Evolutionary conservation across 768 basidiomycete genomes (phyloP).

Genomic region (Tephrocybe sp.): DNA sequence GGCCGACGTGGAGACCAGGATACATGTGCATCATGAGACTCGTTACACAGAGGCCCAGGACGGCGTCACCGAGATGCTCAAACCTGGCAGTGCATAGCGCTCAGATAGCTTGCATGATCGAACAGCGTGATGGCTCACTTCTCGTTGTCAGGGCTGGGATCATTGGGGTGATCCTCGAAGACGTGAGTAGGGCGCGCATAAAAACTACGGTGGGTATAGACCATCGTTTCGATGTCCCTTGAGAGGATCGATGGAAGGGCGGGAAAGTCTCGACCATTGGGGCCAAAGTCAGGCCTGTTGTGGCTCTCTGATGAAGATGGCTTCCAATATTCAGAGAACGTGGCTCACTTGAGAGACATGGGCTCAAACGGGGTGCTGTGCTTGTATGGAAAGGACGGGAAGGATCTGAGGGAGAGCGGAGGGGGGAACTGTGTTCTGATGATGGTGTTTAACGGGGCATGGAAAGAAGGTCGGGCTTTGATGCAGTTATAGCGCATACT

Average conservation of each 20-base stretch:
- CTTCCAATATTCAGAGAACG: not conserved
- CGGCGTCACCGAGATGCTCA: constrained; percentile 78
- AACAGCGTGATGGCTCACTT: constrained; percentile 44
- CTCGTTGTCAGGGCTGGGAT: constrained; percentile 82
- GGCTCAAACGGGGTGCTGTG: not conserved
- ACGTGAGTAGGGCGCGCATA: constrained; percentile 69
- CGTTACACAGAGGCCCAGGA: constrained; percentile 69
- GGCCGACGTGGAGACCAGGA: constrained; percentile 74
- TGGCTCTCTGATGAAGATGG: not conserved
- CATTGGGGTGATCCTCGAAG: constrained; percentile 72
- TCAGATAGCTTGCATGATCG: not conserved
- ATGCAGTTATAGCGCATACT: constrained; percentile 16
- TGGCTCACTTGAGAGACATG: constrained; percentile 19
- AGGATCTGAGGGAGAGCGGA: constrained; percentile 16
- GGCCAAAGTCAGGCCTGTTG: constrained; percentile 44
- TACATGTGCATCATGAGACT: constrained; percentile 60
- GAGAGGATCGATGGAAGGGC: constrained; percentile 57
- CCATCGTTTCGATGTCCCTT: constrained; percentile 44
- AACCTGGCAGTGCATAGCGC: constrained; percentile 39
- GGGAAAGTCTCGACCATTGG: constrained; percentile 47
- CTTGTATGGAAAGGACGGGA: constrained; percentile 12
- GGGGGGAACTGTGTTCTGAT: constrained; percentile 10
- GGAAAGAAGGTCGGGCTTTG: constrained; percentile 15
- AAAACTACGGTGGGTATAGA: constrained; percentile 78
- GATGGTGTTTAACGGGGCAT: constrained; percentile 9